Evolutionary conservation across 345 rosid species (phyloP).

Genomic region (Eucalyptus brandiana): DNA sequence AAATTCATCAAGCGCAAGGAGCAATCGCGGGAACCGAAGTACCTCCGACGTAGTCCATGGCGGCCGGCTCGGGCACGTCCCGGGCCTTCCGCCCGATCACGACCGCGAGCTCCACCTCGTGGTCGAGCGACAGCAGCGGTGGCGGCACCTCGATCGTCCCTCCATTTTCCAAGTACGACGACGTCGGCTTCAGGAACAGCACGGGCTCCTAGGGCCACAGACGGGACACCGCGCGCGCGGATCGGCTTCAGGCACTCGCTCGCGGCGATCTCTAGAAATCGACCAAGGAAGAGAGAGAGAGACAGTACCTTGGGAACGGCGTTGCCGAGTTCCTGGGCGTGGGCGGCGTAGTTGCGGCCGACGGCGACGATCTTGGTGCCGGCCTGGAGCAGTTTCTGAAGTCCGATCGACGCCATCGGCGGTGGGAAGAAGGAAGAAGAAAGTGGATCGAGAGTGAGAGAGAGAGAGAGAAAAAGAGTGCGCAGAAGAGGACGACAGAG

Average conservation of each 20-base stretch:
- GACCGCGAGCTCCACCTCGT: constrained; percentile 95
- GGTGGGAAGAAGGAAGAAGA: neutral
- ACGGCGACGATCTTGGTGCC: constrained; percentile 93
- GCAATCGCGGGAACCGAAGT: neutral
- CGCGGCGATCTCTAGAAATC: neutral
- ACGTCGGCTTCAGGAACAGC: constrained; percentile 85
- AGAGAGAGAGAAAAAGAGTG: neutral
- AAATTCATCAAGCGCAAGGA: neutral
- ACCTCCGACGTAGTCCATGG: constrained; percentile 93
- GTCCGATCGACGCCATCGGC: constrained; percentile 18
- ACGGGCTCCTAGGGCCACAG: constrained; percentile 50
- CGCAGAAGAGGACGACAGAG: neutral
- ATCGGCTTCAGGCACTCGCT: neutral
- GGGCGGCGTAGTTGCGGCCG: constrained; percentile 93
- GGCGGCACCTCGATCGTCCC: constrained; percentile 92
- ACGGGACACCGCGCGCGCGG: neutral
- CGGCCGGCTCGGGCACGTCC: constrained; percentile 61
- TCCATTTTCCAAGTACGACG: constrained; percentile 76
- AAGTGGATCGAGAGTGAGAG: neutral
- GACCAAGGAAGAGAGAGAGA: neutral
- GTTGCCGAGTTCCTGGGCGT: constrained; percentile 94
- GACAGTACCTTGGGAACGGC: constrained; percentile 68
- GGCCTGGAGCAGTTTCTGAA: constrained; percentile 48
- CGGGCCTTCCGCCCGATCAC: constrained; percentile 71
- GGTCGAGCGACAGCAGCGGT: constrained; percentile 57